Evolutionary conservation across 176 grass and related monocot genomes (phyloP), one percentile per base, ranked within the genome.

Genomic region (Elymus sibiricus): DNA sequence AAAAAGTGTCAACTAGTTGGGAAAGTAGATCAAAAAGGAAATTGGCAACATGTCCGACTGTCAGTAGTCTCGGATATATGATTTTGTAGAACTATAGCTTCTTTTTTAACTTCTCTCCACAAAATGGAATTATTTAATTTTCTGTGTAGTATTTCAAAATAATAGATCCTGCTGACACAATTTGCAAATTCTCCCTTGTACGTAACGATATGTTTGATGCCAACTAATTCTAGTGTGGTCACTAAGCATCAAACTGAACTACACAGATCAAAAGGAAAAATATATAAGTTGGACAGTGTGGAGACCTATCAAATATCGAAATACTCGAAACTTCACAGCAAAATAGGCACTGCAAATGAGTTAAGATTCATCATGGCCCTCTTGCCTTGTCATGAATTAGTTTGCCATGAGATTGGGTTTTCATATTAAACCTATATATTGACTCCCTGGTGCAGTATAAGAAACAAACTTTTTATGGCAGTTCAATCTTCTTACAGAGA

Each of bases 1-100:
- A 87, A 75, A 70, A 64, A 80, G 27, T 47, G 35, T 22, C 35
- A n/a, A 75, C 8, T 83, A 75, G 15, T 87, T 83, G 68, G 84
- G 38, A 79, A 31, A 78, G 44, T 21, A 28, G 43, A 34, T 55
- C 28, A 55, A 75, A 76, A 28, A 76, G 28, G 15, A 76, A 76
- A 16, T 4, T 62, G 10, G 59, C n/a, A 58, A 21, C 10, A 29
- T 51, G 26, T 51, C 43, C 11, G 43, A 29, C 26, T 29, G 9
- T 17, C 34, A 81, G 24, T 5, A 71, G 40, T 64, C 25, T 49
- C 17, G 55, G 32, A 76, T 87, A 55, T 40, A 78, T 26, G 12
- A 66, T 58, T 74, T 85, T 66, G 25, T 85, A 76, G 38, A 49
- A 42, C 15, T 32, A 74, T 49, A 64, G 64, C 56, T 74, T 64